A percentile compares a stretch with the other conserved stretches of the same genome.
Evolutionary conservation across 164 flowering plant species (phyloP).

Genomic region (Nelumbo lutea): DNA sequence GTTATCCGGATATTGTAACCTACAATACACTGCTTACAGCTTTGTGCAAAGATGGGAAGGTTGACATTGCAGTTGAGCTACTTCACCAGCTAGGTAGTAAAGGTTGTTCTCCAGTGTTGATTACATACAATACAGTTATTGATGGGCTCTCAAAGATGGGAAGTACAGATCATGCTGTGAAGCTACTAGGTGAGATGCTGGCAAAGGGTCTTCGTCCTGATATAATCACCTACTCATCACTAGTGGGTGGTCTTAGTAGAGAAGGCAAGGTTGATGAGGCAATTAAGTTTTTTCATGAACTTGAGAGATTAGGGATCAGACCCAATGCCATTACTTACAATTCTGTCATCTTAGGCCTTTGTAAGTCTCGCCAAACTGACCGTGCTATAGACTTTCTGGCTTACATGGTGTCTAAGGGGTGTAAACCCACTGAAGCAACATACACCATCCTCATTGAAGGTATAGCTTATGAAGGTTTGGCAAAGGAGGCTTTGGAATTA

Average conservation of each 20-base stretch:
- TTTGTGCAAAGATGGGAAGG: slow-evolving; percentile 83
- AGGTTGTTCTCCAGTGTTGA: slow-evolving; percentile 78
- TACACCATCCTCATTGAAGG: slow-evolving; percentile 87
- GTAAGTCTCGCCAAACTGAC: slow-evolving; percentile 63
- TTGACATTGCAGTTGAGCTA: slow-evolving; percentile 68
- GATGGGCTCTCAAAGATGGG: slow-evolving; percentile 79
- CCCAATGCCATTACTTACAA: slow-evolving; percentile 80
- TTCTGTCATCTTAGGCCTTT: slow-evolving; percentile 74
- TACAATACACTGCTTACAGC: slow-evolving; percentile 87
- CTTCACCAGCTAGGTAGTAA: slow-evolving; percentile 61
- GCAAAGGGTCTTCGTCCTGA: slow-evolving; percentile 72
- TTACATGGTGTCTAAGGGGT: slow-evolving; percentile 70
- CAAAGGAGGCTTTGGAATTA: slow-evolving; percentile 63
- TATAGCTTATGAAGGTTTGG: slow-evolving; percentile 68
- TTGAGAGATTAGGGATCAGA: slow-evolving; percentile 52
- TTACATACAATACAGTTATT: slow-evolving; percentile 86
- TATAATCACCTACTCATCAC: slow-evolving; percentile 66
- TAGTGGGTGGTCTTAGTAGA: slow-evolving; percentile 72
- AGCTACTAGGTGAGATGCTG: slow-evolving; percentile 63
- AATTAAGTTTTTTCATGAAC: slow-evolving; percentile 52
- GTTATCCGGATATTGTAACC: slow-evolving; percentile 88
- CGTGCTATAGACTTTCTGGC: slow-evolving; percentile 77
- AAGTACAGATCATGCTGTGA: slow-evolving; percentile 53
- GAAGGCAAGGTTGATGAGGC: slow-evolving; percentile 86
- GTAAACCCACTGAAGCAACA: slow-evolving; percentile 75